Conservation (phyloP, 2,329 filamentous ascomycete genomes). For the Aschersonia sp. region DNA sequence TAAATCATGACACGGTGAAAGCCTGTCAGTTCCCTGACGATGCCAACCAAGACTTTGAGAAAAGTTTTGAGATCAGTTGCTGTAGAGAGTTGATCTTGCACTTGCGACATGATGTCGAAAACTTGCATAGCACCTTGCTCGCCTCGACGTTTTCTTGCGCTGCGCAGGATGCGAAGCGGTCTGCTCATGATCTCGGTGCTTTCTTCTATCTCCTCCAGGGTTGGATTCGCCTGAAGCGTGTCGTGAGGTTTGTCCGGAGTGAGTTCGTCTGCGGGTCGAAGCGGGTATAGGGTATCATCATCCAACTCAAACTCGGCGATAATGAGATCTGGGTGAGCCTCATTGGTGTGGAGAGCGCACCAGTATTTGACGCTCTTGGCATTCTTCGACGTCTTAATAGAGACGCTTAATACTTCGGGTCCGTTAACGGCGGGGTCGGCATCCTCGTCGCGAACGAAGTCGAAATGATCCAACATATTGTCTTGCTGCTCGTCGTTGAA, state of each 20-base stretch:
- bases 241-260: conserved; percentile 55
- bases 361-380: conserved; percentile 56
- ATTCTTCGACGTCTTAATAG: conserved; percentile 42
- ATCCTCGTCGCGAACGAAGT: conserved; percentile 76
- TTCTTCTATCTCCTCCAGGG: conserved; percentile 56
- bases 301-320: conserved; percentile 86
- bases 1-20: conserved; percentile 92
- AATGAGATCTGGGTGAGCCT: conserved; percentile 52
- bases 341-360: conserved; percentile 73
- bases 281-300: conserved; percentile 55
- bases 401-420: conserved; percentile 73
- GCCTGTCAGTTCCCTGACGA: conserved; percentile 78
- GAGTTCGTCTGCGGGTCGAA: conserved; percentile 45
- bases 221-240: conserved; percentile 59
- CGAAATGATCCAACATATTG: conserved; percentile 71
- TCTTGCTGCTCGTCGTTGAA: conserved; percentile 73
- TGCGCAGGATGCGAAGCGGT: conserved; percentile 62
- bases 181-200: conserved; percentile 65
- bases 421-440: conserved; percentile 62
- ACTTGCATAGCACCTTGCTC: conserved; percentile 80
- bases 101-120: conserved; percentile 83
- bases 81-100: conserved; percentile 71
- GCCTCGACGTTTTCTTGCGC: conserved; percentile 59
- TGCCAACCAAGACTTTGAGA: conserved; percentile 67
- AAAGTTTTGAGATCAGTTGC: conserved; percentile 59